Conservation (phyloP, 495 filamentous ascomycete species). For the Aspergillus ellipticus region DNA sequence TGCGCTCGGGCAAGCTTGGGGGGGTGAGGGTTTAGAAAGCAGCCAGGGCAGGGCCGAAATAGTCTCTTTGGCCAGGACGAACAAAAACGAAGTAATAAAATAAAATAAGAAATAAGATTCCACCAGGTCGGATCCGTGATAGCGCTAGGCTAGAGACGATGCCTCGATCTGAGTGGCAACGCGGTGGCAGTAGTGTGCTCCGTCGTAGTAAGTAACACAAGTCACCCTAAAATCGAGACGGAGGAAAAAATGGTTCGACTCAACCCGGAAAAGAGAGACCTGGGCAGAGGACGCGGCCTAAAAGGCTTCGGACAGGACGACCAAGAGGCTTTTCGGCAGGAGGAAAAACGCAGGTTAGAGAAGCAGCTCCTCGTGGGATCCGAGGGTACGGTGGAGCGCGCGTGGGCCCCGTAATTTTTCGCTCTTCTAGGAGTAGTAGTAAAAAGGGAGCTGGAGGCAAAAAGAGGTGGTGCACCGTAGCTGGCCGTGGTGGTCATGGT, state of each 20-base stretch:
- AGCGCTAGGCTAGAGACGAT: constrained; percentile 23
- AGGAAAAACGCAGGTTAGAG: constrained; percentile 22
- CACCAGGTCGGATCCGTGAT: constrained; percentile 23
- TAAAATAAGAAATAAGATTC: constrained; percentile 14
- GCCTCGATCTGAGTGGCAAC: constrained; percentile 18
- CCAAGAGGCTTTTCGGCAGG: constrained; percentile 25
- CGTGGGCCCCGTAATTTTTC: constrained; percentile 44
- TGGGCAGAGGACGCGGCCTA: constrained; percentile 28
- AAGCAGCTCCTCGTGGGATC: constrained; percentile 40
- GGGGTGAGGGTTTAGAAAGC: constrained; percentile 23
- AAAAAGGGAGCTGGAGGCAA: constrained; percentile 12
- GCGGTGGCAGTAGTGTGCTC: constrained; percentile 14
- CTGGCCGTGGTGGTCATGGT: background rate
- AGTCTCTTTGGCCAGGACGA: constrained; percentile 15
- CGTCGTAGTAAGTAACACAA: constrained; percentile 11
- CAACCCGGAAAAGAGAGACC: constrained; percentile 27
- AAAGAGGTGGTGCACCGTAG: background rate
- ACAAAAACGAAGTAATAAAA: constrained; percentile 19
- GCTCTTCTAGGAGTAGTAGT: constrained; percentile 18
- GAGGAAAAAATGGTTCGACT: constrained; percentile 28
- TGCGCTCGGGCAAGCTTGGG: constrained; percentile 21
- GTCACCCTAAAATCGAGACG: constrained; percentile 30
- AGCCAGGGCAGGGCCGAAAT: constrained; percentile 20
- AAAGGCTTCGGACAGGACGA: constrained; percentile 25
- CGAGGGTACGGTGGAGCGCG: constrained; percentile 37